Evolutionary conservation across 2,329 filamentous ascomycete genomes (phyloP), one percentile per base, ranked within the genome.

Genomic region (Apiospora koreana): DNA sequence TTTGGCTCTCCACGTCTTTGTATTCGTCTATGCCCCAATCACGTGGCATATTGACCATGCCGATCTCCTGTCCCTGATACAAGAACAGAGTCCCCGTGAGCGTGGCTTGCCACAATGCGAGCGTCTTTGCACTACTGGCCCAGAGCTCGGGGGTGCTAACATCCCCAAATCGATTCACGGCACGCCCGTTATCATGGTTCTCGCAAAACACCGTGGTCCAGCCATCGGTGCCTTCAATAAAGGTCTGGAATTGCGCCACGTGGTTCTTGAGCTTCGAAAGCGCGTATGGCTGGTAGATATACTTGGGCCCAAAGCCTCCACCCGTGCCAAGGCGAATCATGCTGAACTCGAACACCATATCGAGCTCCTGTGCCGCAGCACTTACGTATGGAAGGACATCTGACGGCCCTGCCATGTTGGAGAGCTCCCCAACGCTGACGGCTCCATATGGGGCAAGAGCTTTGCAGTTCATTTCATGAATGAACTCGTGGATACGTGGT

Each of bases 371-470:
- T 31, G 86, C 84, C 1, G 84, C 81, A 0, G 85, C 83, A 0
- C 83, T 85, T 0, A 91, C 86, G 69, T 90, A 90, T 0, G 85
- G 81, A 1, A 90, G 77, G 2, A 90, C 87, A 50, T 87, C 81
- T 0, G 78, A 78, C 21, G 85, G 82, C 23, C 86, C 80, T 0
- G 86, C 87, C 0, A 87, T 90, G 62, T 85, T 80, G 1, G 89
- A 88, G 2, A 90, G 84, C 76, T 92, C 90, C 41, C 90, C 90
- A 0, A 92, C 88, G 0, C 88, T 90, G 74, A 92, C 85, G 18
- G 86, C 86, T 45, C 86, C 84, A 74, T 91, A 91, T 14, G 84
- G 83, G 2, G 80, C 81, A 0, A 91, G 80, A 0, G 88, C 83
- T 28, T 86, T 79, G 9, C 81, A 80, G 16, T 85, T 80, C 86